phyloP scores from a whole-genome alignment of 2,329 filamentous ascomycete species.

The Blastomyces percursus region DNA sequence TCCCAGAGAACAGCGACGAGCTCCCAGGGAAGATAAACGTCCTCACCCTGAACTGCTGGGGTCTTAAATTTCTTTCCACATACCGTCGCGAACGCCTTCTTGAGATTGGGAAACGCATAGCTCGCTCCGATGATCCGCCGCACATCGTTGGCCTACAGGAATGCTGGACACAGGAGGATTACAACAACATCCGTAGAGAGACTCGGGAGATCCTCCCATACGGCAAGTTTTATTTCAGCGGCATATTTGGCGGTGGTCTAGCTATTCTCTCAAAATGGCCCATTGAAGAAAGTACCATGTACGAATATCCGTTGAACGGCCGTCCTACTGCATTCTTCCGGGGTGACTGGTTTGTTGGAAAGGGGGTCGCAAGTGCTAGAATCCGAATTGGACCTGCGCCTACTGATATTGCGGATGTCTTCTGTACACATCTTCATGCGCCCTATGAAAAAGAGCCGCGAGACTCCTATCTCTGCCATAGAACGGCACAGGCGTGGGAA shows the following conservation, averaged over 20 bases:
- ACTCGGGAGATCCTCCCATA: constrained; percentile 68
- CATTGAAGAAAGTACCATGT: constrained; percentile 80
- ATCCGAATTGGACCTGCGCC: constrained; percentile 57
- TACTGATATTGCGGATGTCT: constrained; percentile 70
- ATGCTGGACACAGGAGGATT: constrained; percentile 84
- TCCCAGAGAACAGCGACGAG: constrained; percentile 13
- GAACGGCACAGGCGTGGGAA: constrained; percentile 89
- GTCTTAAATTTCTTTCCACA: constrained; percentile 74
- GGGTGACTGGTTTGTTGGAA: constrained; percentile 94
- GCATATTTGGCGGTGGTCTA: constrained; percentile 79
- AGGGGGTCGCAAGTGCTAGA: constrained; percentile 75
- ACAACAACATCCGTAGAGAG: constrained; percentile 61
- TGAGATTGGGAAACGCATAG: constrained; percentile 75
- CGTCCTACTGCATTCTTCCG: constrained; percentile 86
- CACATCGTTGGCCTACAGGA: constrained; percentile 91
- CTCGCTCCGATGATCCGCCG: constrained; percentile 54
- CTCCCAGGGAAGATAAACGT: constrained; percentile 55
- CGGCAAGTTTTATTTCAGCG: constrained; percentile 85
- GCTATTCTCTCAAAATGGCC: constrained; percentile 88
- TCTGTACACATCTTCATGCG: constrained; percentile 85
- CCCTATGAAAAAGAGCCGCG: constrained; percentile 70
- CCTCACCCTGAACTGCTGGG: constrained; percentile 93
- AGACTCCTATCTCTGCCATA: constrained; percentile 82
- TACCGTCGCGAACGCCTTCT: constrained; percentile 64
- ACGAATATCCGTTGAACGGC: constrained; percentile 79